Conservation (phyloP, 495 filamentous ascomycete species). For the Parmelia sp. region DNA sequence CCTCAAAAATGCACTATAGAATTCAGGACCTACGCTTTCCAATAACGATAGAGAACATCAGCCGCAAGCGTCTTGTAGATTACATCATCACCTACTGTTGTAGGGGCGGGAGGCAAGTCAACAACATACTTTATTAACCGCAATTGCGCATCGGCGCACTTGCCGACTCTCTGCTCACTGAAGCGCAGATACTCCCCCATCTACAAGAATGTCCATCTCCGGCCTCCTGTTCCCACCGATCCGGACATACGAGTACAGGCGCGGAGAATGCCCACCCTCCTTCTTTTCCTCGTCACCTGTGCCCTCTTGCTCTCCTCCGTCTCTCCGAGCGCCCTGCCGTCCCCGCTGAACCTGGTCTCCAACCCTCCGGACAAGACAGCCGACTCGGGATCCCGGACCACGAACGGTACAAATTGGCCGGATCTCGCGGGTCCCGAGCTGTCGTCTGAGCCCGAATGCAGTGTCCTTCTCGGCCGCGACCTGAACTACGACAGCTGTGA, state of each 20-base stretch:
- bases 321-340: background rate
- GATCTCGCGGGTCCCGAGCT: background rate
- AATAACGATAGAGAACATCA: too few relatives aligned
- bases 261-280: background rate
- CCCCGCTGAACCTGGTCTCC: background rate
- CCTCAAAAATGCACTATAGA: too few relatives aligned
- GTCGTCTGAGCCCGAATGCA: background rate
- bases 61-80: too few relatives aligned
- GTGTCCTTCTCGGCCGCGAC: background rate
- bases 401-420: background rate
- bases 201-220: too few relatives aligned
- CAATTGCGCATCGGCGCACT: background rate
- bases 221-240: background rate
- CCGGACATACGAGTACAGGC: background rate
- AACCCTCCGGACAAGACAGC: background rate
- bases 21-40: too few relatives aligned
- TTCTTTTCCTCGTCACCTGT: background rate
- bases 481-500: background rate
- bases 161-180: background rate
- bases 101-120: too few relatives aligned
- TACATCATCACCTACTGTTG: too few relatives aligned
- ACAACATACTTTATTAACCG: too few relatives aligned
- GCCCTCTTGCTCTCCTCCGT: background rate
- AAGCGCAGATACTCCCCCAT: background rate
- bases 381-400: background rate